Evolutionary conservation across 2,329 filamentous ascomycete genomes (phyloP).

Genomic region (Tolypocladium tropicale): DNA sequence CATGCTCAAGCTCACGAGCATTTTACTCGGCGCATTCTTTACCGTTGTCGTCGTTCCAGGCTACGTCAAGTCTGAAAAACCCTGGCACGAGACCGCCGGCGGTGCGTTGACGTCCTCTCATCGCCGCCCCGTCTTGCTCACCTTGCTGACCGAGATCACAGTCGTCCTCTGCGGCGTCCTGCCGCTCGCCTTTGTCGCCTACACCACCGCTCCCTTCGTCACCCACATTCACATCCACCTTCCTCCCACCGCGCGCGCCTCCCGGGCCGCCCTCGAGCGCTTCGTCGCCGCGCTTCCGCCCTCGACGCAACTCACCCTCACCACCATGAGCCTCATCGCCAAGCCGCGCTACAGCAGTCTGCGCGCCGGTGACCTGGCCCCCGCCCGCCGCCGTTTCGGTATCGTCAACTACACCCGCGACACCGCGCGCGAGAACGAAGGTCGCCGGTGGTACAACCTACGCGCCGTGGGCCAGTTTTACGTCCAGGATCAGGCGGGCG

Average conservation of each 20-base stretch:
- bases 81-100: constrained; percentile 21
- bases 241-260: constrained; percentile 53
- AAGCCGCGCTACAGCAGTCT: constrained; percentile 40
- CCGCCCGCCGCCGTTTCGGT: constrained; percentile 21
- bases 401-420: constrained; percentile 31
- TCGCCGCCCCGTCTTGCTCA: background rate
- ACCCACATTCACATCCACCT: constrained; percentile 61
- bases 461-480: constrained; percentile 27
- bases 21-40: constrained; percentile 60
- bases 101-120: constrained; percentile 19
- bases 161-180: constrained; percentile 50
- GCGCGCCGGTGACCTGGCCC: constrained; percentile 25
- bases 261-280: constrained; percentile 42
- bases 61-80: constrained; percentile 35
- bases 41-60: constrained; percentile 51
- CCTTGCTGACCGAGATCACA: constrained; percentile 16
- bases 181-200: constrained; percentile 55
- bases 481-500: constrained; percentile 19
- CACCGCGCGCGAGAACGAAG: constrained; percentile 20
- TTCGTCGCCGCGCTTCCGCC: constrained; percentile 39
- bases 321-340: constrained; percentile 44
- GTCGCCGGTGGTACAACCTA: constrained; percentile 29
- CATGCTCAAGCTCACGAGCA: constrained; percentile 58
- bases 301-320: constrained; percentile 35
- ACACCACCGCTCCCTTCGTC: constrained; percentile 60